Base-by-base conservation (phyloP, 495 filamentous ascomycete genomes). In the Delitschia confertaspora region DNA sequence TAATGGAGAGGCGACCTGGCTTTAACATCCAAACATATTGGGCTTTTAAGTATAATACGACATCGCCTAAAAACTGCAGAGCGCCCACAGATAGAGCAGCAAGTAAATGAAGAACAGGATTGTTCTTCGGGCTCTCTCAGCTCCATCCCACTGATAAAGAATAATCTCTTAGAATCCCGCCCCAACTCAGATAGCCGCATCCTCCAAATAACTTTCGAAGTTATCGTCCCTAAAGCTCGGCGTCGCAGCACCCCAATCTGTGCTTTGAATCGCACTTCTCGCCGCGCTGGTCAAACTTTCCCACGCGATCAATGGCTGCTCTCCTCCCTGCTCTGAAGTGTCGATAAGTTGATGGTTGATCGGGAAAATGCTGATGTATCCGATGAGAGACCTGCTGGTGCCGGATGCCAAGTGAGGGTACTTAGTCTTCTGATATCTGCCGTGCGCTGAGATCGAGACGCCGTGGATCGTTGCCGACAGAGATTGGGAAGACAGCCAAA, bases 301-400 rank as follows among this genome's bases (percentile, higher is more conserved):
- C 69, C 71, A 75, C 3, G 72, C 72, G 46, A 75, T 64, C 39
- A 76, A 45, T 8, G 72, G 72, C 61, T 75, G 71, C 18, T 60
- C 55, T 4, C 70, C 72, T 10, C 71, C 73, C 18, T 70, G 63
- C 1, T 57, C 63, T 4, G 21, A 46, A 4, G 69, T 73, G 10
- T 72, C 50, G 10, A 65, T 66, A 20, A 61, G 58, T 27, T 65
- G 60, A 41, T 76, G 72, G 45, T 76, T 58, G 8, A 75, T 26
- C 5, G 72, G 70, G 68, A 68, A 73, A 16, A 59, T 47, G 24
- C 63, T 70, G 11, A 65, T 52, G 38, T 76, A 76, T 21, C 59
- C 57, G 49, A 75, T 74, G 45, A 67, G 38, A 8, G 72, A 56
- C 9, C 60, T 38, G 3, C 64, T 63, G 21, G 33, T 36, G 8